Percentiles rank a stretch among this genome's conserved stretches.
Evolutionary conservation across 129 eudicot species (phyloP).

Genomic region (Saposhnikovia divaricata): DNA sequence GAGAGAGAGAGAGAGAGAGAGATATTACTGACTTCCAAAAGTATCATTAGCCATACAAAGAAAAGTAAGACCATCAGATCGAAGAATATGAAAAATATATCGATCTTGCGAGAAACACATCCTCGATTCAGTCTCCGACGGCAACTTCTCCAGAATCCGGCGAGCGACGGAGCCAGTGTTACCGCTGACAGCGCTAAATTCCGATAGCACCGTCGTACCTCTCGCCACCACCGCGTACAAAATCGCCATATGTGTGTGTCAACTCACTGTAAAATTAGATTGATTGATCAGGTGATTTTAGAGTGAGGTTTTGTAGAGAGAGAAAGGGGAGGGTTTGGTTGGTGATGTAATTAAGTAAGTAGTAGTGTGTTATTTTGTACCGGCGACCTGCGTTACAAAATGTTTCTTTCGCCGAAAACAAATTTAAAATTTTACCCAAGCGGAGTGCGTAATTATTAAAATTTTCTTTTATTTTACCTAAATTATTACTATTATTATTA

Average conservation of each 20-base stretch:
- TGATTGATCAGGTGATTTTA: neutral
- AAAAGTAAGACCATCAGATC: constrained; percentile 69
- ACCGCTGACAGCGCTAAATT: constrained; percentile 93
- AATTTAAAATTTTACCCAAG: no score
- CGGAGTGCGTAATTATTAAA: no score
- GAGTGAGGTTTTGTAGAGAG: constrained; percentile 8
- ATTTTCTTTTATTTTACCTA: no score
- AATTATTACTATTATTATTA: no score
- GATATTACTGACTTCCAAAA: constrained; percentile 64
- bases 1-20: neutral
- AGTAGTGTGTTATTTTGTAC: neutral
- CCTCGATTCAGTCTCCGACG: constrained; percentile 62
- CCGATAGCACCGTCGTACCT: constrained; percentile 92
- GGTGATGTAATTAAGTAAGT: neutral
- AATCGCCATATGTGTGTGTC: constrained; percentile 53
- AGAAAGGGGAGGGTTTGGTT: neutral
- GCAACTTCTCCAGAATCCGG: constrained; percentile 82
- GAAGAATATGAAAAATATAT: constrained; percentile 80
- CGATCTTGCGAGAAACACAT: constrained; percentile 93
- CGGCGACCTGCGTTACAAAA: no score
- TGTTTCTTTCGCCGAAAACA: no score
- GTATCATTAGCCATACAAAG: constrained; percentile 98
- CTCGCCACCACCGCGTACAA: constrained; percentile 83
- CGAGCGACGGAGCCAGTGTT: constrained; percentile 89
- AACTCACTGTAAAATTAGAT: neutral